Percentiles rank a stretch among this genome's conserved stretches.
These are phyloP conservation scores for Backusella parvicylindrica DNA, from an alignment of 192 early-diverging fungal genomes.

Conservation along the genomic window DNA sequence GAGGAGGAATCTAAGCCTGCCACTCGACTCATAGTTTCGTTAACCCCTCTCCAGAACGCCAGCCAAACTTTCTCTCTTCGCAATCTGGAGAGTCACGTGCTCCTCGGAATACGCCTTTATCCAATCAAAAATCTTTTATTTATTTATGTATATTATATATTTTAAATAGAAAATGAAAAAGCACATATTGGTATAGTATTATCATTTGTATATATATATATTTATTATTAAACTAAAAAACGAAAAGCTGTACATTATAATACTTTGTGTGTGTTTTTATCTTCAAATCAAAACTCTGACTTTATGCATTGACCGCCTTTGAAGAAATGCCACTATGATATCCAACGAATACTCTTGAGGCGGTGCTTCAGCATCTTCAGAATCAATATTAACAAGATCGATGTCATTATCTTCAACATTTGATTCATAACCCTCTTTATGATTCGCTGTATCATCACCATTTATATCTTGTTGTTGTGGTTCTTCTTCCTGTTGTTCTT, in stretches of 20 bases:
- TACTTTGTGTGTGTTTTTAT: neutral
- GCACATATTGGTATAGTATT: no score
- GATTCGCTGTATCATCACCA: neutral
- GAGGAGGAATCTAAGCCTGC: conserved; percentile 15
- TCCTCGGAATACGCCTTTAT: neutral
- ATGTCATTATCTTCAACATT: neutral
- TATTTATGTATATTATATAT: no score
- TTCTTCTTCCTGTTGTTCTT: no score
- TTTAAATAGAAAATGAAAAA: no score
- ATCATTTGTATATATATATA: neutral
- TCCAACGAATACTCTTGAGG: neutral
- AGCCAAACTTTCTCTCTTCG: neutral
- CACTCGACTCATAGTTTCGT: neutral
- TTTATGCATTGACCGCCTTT: neutral
- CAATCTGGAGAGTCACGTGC: neutral
- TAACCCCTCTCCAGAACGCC: neutral
- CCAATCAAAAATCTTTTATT: neutral
- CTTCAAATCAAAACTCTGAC: neutral
- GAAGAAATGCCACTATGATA: neutral
- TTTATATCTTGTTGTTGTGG: no score
- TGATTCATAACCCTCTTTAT: neutral
- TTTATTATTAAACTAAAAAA: neutral
- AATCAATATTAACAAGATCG: no score
- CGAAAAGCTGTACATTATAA: neutral
- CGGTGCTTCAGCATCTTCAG: neutral